Conservation (phyloP, 1,284 basidiomycete species). For the Wallemia ichthyophaga region DNA sequence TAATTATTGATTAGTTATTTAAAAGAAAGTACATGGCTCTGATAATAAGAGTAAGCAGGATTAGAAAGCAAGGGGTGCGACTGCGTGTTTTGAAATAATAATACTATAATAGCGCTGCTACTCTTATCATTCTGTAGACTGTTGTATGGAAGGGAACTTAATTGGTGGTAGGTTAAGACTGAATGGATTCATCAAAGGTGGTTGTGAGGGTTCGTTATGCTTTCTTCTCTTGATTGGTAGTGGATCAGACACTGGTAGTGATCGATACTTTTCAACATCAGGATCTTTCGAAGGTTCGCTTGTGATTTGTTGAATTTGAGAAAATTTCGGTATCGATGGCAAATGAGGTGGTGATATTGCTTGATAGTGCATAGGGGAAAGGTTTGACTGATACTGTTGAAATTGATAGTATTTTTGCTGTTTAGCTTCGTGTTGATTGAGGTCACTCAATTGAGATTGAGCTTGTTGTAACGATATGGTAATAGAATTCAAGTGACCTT, state of each 20-base stretch:
- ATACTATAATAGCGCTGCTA: not conserved
- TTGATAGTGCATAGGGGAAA: not conserved
- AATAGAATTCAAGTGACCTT: not conserved
- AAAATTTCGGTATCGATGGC: not conserved
- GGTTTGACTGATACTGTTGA: not conserved
- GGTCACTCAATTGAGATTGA: not conserved
- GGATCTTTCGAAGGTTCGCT: not conserved
- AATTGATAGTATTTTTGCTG: not conserved
- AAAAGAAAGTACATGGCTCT: no score
- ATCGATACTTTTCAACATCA: not conserved
- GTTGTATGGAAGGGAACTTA: no score
- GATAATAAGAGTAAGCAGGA: no score
- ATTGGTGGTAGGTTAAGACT: not conserved
- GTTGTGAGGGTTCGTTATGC: not conserved
- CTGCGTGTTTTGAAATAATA: not conserved
- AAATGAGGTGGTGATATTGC: not conserved
- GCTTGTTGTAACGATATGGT: not conserved
- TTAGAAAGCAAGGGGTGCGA: no score
- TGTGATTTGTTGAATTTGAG: no score
- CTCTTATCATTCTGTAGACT: not conserved
- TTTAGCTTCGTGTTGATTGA: not conserved
- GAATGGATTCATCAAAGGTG: not conserved
- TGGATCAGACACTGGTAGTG: not conserved
- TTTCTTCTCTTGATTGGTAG: not conserved
- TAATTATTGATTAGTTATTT: not conserved